Percentiles rank a stretch among this genome's conserved stretches.
Conservation (phyloP, 2,329 filamentous ascomycete species). For the Daldinia sp. region DNA sequence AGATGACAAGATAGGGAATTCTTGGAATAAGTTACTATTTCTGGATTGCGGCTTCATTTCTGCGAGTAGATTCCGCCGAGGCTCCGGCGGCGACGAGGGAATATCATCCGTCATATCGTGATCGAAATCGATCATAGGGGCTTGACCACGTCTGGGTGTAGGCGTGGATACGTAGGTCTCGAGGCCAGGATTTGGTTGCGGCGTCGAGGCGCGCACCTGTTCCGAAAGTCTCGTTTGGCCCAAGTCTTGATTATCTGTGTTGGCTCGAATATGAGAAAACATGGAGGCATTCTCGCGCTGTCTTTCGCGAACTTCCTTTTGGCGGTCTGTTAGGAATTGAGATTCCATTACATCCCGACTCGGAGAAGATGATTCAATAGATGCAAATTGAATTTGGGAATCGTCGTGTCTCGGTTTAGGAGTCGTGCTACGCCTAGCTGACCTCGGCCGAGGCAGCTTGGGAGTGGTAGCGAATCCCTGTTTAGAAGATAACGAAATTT, state of each 20-base stretch:
- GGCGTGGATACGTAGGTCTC: slow-evolving; percentile 68
- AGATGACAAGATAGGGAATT: slow-evolving; percentile 65
- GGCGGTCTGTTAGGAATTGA: slow-evolving; percentile 79
- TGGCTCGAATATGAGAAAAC: slow-evolving; percentile 73
- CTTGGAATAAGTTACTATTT: slow-evolving; percentile 51
- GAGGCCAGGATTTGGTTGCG: slow-evolving; percentile 54
- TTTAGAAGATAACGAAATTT: slow-evolving; percentile 45
- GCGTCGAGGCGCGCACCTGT: slow-evolving; percentile 52
- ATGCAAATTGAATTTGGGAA: slow-evolving; percentile 81
- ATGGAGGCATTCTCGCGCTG: slow-evolving; percentile 72
- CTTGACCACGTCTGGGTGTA: slow-evolving; percentile 65
- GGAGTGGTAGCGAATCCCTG: slow-evolving; percentile 40
- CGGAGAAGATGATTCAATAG: slow-evolving; percentile 68
- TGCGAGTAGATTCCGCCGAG: slow-evolving; percentile 60
- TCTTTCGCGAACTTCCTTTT: slow-evolving; percentile 78
- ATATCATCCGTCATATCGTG: slow-evolving; percentile 59
- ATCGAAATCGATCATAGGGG: slow-evolving; percentile 56
- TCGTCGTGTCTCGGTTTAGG: slow-evolving; percentile 76
- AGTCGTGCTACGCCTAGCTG: slow-evolving; percentile 52
- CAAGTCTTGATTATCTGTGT: slow-evolving; percentile 40
- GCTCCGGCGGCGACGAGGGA: slow-evolving; percentile 66
- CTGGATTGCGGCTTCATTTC: slow-evolving; percentile 61
- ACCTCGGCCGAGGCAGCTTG: slow-evolving; percentile 41
- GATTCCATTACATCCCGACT: slow-evolving; percentile 64
- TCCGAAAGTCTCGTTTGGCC: slow-evolving; percentile 3